Evolutionary conservation across 176 grass and related monocot species (phyloP), one percentile per base, ranked within the genome.

Genomic region (Oryza nivara): DNA sequence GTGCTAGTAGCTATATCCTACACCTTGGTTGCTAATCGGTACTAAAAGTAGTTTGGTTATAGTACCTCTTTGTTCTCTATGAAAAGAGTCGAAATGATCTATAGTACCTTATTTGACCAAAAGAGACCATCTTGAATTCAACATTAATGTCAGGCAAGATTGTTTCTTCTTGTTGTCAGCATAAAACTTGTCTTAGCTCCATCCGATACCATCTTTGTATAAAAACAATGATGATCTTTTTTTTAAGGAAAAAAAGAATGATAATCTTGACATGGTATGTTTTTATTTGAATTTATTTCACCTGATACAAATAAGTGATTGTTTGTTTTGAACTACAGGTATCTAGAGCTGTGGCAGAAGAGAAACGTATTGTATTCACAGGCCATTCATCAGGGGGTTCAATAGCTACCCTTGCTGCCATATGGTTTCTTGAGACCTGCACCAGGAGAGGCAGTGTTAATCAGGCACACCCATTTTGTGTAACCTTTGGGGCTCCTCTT

Each of bases 371-470:
- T 49, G 67, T 98, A 76, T 98, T 98, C 87, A 88, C 91, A 19
- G 95, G 95, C 9, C 92, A 94, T 81, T 98, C 96, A 25, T 93
- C 93, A 41, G 96, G 96, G 78, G 96, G 96, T 61, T 79, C 93
- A 74, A 73, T 92, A 74, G 96, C 96, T 15, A 83, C 89, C 17
- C 89, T 98, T 49, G 89, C 89, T 79, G 78, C 96, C 17, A 85
- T 92, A 83, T 98, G 96, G 93, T 90, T 98, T 56, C 96, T 98
- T n/a, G 93, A 98, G 84, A 93, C 90, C 30, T 85, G 87, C 70
- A 75, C 82, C 17, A 93, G 86, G 75, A 77, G 67, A 40, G 87
- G 85, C 68, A 84, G 85, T 67, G 87, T 70, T 11, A 90, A 86
- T 87, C 91, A 90, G 84, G 51, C 89, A 46, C 84, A 93, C 47